Evolutionary conservation across 352 stramenopile species (phyloP).

Genomic region (Phytophthora pini): DNA sequence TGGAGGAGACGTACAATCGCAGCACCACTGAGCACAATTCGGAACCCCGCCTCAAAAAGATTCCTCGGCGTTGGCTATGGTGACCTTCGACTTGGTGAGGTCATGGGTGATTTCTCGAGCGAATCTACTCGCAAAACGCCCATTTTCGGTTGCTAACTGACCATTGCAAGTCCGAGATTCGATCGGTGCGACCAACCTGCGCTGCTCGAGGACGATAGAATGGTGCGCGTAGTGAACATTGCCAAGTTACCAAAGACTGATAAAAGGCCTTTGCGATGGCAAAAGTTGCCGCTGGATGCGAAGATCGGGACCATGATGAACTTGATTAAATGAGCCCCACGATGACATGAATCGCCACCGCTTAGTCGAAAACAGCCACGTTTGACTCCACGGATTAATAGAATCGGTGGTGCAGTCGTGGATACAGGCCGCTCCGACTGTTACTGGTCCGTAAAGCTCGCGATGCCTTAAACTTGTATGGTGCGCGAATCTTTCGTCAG

Average conservation of each 20-base stretch:
- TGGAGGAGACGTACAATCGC: neutral
- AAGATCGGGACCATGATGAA: neutral
- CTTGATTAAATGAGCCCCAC: neutral
- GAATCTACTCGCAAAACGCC: constrained; percentile 2
- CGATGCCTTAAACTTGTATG: too few species aligned
- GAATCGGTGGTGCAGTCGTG: too few species aligned
- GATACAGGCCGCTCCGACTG: too few species aligned
- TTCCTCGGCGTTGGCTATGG: neutral
- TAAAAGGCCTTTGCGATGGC: too few species aligned
- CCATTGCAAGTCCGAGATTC: constrained; percentile 1
- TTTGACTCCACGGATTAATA: neutral
- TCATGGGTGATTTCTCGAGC: neutral
- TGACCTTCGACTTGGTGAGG: neutral
- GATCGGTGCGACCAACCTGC: neutral
- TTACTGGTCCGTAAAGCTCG: too few species aligned
- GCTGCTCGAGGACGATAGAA: neutral
- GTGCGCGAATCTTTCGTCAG: too few species aligned
- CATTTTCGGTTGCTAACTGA: neutral
- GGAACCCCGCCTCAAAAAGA: neutral
- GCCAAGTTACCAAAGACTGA: too few species aligned
- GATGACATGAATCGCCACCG: neutral
- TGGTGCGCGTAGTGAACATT: too few species aligned
- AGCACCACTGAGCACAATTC: constrained; percentile 1
- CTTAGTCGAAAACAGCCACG: neutral
- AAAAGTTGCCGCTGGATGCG: too few species aligned